These are phyloP conservation scores for Wickerhamomyces alni DNA, from an alignment of 805 yeast genomes.

Conservation along the genomic window DNA sequence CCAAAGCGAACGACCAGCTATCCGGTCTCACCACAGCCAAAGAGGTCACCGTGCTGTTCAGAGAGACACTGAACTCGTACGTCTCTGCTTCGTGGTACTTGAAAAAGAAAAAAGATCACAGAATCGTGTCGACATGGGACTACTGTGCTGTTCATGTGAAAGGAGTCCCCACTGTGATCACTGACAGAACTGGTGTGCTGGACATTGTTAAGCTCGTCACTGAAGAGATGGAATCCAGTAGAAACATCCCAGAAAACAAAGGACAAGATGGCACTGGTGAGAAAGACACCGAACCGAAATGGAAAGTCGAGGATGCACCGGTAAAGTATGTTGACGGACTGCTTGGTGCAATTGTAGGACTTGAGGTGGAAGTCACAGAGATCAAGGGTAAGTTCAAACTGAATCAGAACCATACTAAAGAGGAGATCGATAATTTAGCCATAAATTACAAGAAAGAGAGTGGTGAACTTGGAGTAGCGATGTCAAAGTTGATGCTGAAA, in stretches of 20 bases:
- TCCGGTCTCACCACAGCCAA: slow-evolving; percentile 32
- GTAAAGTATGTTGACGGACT: slow-evolving; percentile 34
- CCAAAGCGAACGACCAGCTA: slow-evolving; percentile 45
- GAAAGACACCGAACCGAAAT: slow-evolving; percentile 25
- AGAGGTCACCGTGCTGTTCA: slow-evolving; percentile 46
- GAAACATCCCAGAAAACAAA: slow-evolving; percentile 10
- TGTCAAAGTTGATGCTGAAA: slow-evolving; percentile 7
- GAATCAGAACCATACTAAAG: slow-evolving; percentile 40
- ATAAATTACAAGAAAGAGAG: slow-evolving; percentile 38
- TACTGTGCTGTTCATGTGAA: slow-evolving; percentile 50
- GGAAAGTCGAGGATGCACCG: slow-evolving; percentile 58
- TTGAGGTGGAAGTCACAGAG: slow-evolving; percentile 42
- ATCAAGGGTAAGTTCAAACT: slow-evolving; percentile 52
- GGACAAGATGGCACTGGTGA: no score
- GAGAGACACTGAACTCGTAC: slow-evolving; percentile 40
- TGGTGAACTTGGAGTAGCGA: slow-evolving; percentile 17
- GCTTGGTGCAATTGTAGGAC: slow-evolving; percentile 49
- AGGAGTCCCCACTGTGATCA: slow-evolving; percentile 43
- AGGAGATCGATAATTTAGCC: slow-evolving; percentile 47
- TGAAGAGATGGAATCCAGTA: slow-evolving; percentile 38
- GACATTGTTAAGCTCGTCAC: slow-evolving; percentile 39
- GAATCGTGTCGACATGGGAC: slow-evolving; percentile 69
- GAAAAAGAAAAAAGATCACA: slow-evolving; percentile 48
- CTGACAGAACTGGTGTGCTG: slow-evolving; percentile 39
- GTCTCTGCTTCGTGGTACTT: slow-evolving; percentile 57